Evolutionary conservation across 306 rosid species (phyloP), one percentile per base, ranked within the genome.

Genomic region (Malus sieversii): DNA sequence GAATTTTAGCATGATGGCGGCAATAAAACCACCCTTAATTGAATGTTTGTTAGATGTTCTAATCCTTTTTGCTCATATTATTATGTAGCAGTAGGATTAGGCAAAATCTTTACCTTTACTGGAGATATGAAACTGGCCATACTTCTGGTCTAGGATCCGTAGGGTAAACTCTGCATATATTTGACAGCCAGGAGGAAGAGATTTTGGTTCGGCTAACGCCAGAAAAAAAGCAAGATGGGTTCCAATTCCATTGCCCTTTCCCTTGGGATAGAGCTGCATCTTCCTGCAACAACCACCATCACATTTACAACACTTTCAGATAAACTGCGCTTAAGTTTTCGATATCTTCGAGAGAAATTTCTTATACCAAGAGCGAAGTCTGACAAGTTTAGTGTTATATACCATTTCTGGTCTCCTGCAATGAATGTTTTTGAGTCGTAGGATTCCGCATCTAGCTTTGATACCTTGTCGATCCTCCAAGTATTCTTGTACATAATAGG

Each of bases 201-300:
- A 27, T 27, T 27, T 27, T 2, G 29, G 29, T 0, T 27, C 29
- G 2, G 29, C 29, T 27, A 27, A 27, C 29, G 29, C 29, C 29
- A 27, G 29, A 1, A 27, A 27, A 27, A 27, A 27, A 27, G 29
- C 29, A 27, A 27, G 29, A 27, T 27, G 29, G 29, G 29, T 27
- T 1, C 29, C 29, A 27, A 27, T 3, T 27, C 29, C 86, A 33
- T 11, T 10, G 20, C 63, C 90, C 59, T 51, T 80, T 59, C 96
- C 96, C 2, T 77, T 88, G 46, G 92, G 96, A 80, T 85, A 88
- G 40, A 87, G 67, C 51, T 68, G 72, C 72, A 92, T 82, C 84
- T 85, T 86, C 97, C 93, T 90, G 79, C 73, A 62, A 62, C 33
- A 23, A 45, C 51, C 48, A 58, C 10, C 75, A 65, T 10, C 53